phyloP scores from a whole-genome alignment of 257 asterid genomes.

The Datura wrightii region DNA sequence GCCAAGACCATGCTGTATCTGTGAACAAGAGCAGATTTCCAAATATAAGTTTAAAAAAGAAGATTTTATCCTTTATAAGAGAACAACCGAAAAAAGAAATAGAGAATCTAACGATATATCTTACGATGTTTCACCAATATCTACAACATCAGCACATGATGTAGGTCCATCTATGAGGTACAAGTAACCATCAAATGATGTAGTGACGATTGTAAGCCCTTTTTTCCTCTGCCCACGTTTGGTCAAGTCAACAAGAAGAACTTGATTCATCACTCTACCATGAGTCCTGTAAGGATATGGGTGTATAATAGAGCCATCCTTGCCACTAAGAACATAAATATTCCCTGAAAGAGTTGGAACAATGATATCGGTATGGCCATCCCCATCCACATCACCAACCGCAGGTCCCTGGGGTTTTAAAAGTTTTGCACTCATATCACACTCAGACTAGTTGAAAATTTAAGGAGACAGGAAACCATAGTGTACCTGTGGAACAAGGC shows the following conservation, averaged over 20 bases:
- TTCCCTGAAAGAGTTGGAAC: constrained; percentile 97
- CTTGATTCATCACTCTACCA: constrained; percentile 96
- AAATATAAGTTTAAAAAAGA: background rate
- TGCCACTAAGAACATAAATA: constrained; percentile 94
- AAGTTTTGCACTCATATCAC: background rate
- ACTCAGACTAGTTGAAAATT: background rate
- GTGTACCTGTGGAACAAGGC: constrained; percentile 76
- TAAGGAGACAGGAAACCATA: constrained; percentile 25
- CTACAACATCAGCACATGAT: constrained; percentile 99
- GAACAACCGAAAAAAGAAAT: constrained; percentile 1
- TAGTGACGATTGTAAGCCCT: constrained; percentile 90
- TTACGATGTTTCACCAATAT: constrained; percentile 99
- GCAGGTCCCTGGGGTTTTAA: constrained; percentile 61
- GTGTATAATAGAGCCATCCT: constrained; percentile 82
- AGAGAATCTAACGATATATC: constrained; percentile 36
- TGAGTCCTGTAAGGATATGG: constrained; percentile 98
- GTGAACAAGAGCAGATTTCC: constrained; percentile 39
- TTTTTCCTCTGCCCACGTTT: constrained; percentile 85
- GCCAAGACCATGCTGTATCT: constrained; percentile 99
- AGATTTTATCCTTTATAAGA: constrained; percentile 15
- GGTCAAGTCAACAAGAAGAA: constrained; percentile 95
- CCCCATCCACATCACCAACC: constrained; percentile 97
- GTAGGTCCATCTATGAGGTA: constrained; percentile 97
- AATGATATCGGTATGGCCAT: constrained; percentile 93
- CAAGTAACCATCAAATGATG: constrained; percentile 96